These are phyloP conservation scores for Phytopythium chamaehyphon DNA, from an alignment of 352 stramenopile species.

Conservation along the genomic window DNA sequence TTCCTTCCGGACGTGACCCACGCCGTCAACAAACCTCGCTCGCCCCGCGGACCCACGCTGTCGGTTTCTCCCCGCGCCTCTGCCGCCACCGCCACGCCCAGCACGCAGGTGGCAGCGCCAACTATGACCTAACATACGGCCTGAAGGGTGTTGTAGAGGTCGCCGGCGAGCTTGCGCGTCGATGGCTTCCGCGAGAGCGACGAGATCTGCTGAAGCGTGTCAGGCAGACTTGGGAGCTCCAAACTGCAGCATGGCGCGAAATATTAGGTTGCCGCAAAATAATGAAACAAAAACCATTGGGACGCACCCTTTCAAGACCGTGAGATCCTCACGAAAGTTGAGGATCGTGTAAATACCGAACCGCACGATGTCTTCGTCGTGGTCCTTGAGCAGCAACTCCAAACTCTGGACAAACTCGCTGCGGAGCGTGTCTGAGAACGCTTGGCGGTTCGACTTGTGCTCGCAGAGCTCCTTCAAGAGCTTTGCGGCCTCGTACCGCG, in stretches of 20 bases:
- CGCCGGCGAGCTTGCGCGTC: slow-evolving; percentile 64
- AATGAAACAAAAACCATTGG: no score
- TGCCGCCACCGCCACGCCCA: slow-evolving; percentile 6
- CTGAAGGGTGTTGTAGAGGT: slow-evolving; percentile 61
- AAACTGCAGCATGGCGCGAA: no score
- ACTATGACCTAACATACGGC: slow-evolving; percentile 35
- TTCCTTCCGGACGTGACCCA: no score
- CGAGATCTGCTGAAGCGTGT: slow-evolving; percentile 54
- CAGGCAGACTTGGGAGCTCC: slow-evolving; percentile 50
- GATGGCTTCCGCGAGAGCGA: slow-evolving; percentile 58
- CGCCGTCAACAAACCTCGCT: no score
- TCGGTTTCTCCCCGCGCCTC: slow-evolving; percentile 1
- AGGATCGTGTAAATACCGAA: slow-evolving; percentile 74
- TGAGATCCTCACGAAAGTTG: slow-evolving; percentile 55
- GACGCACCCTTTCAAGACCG: slow-evolving; percentile 41
- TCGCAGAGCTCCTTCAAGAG: slow-evolving; percentile 74
- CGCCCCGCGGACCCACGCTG: background rate
- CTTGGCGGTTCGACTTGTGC: slow-evolving; percentile 41
- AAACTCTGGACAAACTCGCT: slow-evolving; percentile 50
- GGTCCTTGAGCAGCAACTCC: slow-evolving; percentile 59
- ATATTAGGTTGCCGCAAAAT: no score
- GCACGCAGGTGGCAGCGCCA: background rate
- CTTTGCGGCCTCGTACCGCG: slow-evolving; percentile 65
- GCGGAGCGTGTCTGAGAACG: slow-evolving; percentile 33
- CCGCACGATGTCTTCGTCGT: slow-evolving; percentile 70